Percentiles rank a stretch among this genome's conserved stretches.
Evolutionary conservation across 163 green algal species (phyloP).

Genomic region (Chlorella variabilis): DNA sequence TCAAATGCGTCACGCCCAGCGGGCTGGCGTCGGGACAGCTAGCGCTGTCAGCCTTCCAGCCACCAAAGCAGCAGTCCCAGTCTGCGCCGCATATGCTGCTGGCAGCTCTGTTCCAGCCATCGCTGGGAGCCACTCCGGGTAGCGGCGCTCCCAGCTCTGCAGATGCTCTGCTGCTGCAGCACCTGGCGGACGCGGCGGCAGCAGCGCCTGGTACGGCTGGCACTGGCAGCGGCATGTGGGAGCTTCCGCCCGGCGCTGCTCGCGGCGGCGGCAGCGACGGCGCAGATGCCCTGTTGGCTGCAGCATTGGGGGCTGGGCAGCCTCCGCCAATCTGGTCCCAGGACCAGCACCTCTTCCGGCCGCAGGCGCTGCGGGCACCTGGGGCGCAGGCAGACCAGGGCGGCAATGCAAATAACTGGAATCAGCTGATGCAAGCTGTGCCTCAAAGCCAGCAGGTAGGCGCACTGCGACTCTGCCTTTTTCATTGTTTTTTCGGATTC

Average conservation of each 20-base stretch:
- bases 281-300: background rate
- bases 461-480: no score
- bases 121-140: background rate
- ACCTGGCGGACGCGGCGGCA: background rate
- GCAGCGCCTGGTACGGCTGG: background rate
- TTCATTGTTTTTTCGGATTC: background rate
- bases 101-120: background rate
- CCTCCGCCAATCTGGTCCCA: no score
- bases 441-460: slow-evolving; percentile 3
- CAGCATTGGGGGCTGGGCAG: background rate
- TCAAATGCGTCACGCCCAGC: background rate
- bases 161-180: background rate
- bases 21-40: background rate
- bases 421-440: background rate
- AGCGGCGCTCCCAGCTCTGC: no score
- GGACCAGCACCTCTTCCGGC: slow-evolving; percentile 17
- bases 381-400: background rate
- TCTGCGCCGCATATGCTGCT: slow-evolving; percentile 1
- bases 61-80: background rate
- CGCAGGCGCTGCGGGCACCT: background rate
- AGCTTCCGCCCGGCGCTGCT: no score
- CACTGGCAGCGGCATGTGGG: no score
- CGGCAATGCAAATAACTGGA: background rate
- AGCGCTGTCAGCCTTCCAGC: background rate
- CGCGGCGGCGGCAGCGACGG: background rate